Evolutionary conservation across 306 rosid species (phyloP).

Genomic region (Ammopiptanthus mongolicus): DNA sequence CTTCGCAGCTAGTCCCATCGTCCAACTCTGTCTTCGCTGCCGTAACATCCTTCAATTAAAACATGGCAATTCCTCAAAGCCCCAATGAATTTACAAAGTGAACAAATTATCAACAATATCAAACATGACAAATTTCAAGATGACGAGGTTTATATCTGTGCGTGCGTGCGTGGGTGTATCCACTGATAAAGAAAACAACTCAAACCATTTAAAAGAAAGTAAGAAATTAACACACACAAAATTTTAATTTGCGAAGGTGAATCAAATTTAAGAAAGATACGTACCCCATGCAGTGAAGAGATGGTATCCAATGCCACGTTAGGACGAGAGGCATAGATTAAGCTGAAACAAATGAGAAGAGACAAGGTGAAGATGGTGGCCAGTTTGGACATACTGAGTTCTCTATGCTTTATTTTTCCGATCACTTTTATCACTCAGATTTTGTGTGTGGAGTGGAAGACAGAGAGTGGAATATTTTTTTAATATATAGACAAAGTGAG

Average conservation of each 20-base stretch:
- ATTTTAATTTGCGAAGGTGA: neutral
- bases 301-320: neutral
- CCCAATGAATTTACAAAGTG: neutral
- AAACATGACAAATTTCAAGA: neutral
- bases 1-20: conserved; percentile 45
- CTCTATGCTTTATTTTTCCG: neutral
- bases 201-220: neutral
- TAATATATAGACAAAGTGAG: neutral
- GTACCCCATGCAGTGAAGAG: conserved; percentile 23
- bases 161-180: no score
- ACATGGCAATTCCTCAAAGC: neutral
- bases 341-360: conserved; percentile 38
- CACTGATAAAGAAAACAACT: neutral
- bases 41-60: conserved; percentile 11
- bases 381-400: conserved; percentile 30
- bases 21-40: conserved; percentile 1
- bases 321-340: conserved; percentile 33
- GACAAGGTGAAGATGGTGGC: conserved; percentile 34
- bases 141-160: no score
- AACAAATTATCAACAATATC: neutral
- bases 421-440: neutral
- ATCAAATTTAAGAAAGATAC: neutral
- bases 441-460: neutral
- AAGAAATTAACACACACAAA: neutral
- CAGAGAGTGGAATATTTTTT: neutral